Conservation (phyloP, 2,329 filamentous ascomycete species). For the Pseudopithomyces maydicus region DNA sequence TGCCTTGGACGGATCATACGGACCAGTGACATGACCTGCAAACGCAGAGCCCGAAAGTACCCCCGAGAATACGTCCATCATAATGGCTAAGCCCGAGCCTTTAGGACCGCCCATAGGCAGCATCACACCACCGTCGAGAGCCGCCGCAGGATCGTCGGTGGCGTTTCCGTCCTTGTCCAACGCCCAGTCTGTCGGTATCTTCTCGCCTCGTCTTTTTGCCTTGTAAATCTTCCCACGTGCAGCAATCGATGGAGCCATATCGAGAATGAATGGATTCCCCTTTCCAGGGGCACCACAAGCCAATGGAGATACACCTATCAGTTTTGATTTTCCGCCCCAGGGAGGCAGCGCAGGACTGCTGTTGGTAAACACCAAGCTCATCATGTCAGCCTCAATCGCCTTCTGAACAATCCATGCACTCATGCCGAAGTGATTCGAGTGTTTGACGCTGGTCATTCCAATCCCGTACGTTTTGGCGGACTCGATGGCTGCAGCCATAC, state of each 20-base stretch:
- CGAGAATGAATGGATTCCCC: constrained; percentile 70
- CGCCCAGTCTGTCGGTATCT: constrained; percentile 76
- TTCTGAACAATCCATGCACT: constrained; percentile 79
- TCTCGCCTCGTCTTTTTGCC: constrained; percentile 68
- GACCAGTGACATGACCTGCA: constrained; percentile 75
- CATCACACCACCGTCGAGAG: constrained; percentile 71
- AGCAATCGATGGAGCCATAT: constrained; percentile 73
- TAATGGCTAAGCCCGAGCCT: constrained; percentile 75
- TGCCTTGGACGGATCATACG: constrained; percentile 72
- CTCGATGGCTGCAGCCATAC: constrained; percentile 70
- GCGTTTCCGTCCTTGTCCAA: constrained; percentile 70
- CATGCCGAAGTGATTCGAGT: constrained; percentile 86
- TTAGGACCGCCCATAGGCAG: constrained; percentile 85
- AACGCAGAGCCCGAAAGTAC: constrained; percentile 78
- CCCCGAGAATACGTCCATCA: constrained; percentile 90
- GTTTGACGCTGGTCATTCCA: constrained; percentile 75
- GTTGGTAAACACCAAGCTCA: constrained; percentile 67
- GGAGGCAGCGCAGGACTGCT: constrained; percentile 71
- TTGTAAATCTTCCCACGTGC: constrained; percentile 77
- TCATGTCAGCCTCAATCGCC: constrained; percentile 70
- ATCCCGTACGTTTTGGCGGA: constrained; percentile 71
- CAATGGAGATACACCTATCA: constrained; percentile 76
- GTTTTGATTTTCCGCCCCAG: constrained; percentile 70
- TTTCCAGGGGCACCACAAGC: constrained; percentile 74
- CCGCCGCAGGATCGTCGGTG: constrained; percentile 74